Base-by-base conservation (phyloP, 83 land plant species). In the Larix sibirica region DNA sequence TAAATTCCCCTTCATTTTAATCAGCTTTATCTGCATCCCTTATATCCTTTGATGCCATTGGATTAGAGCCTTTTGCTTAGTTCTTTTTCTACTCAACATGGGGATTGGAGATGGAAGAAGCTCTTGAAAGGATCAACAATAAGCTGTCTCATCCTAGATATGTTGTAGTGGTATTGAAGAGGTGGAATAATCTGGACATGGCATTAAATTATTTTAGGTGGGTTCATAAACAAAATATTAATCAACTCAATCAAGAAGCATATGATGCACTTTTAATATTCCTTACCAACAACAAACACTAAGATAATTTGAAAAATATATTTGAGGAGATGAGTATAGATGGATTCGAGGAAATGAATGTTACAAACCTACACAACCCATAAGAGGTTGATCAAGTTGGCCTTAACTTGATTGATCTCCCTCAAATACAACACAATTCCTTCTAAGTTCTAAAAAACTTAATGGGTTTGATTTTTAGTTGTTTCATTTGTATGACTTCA, bases 311-410 rank as follows among this genome's bases (percentile, higher is more conserved):
- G 62, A 87, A 91, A 70, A 68, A 85, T 58, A 44, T 90, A 42
- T 33, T 91, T 58, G 90, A 87, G 62, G 95, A 91, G 86, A 91
- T 93, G 92, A 86, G 86, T 74, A 24, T 88, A 77, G 85, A 87
- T 85, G 89, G 85, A 65, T 82, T 81, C 88, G 88, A 88, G 38
- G 90, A 90, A 28, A 81, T 80, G 13, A 62, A 63, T 63, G 24
- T 75, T 62, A 81, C 84, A 28, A 28, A 28, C 28, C 28, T 28
- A 28, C 28, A 28, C 28, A 47, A 47, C 54, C 54, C 54, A 47
- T 10, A 47, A 47, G 54, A 47, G 54, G 12, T 47, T 10, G 54
- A 47, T 47, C 54, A 47, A 10, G 54, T 10, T 10, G 54, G 10
- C 9, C 54, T 47, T 47, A 8, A 47, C 9, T 47, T 8, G 9